Percentiles rank a stretch among this genome's conserved stretches.
These are phyloP conservation scores for Pugionium cornutum DNA, from an alignment of 345 rosid genomes.

Conservation along the genomic window DNA sequence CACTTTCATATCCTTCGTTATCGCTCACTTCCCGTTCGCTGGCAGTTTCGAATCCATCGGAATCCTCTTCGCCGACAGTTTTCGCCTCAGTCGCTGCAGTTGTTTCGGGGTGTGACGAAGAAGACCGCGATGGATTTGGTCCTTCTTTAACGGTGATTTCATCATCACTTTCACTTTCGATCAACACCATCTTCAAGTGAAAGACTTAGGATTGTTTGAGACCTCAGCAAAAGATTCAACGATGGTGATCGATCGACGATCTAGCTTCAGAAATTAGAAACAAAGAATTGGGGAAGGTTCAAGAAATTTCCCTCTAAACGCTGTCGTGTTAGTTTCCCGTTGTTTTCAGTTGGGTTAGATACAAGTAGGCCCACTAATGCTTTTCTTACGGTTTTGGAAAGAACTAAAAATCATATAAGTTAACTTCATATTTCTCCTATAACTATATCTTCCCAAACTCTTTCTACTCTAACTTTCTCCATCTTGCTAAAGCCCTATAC, in stretches of 20 bases:
- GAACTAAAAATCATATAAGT: no score
- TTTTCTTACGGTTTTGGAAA: no score
- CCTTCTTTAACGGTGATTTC: slow-evolving; percentile 15
- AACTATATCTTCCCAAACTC: no score
- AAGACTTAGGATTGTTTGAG: background rate
- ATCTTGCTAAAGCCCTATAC: no score
- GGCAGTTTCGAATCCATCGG: slow-evolving; percentile 91
- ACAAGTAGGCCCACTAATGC: no score
- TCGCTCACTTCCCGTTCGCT: slow-evolving; percentile 67
- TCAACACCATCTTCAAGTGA: slow-evolving; percentile 48
- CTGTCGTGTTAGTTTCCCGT: background rate
- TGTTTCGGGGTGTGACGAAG: slow-evolving; percentile 10
- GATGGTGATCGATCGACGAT: slow-evolving; percentile 15
- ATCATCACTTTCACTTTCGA: slow-evolving; percentile 37
- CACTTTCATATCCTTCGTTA: slow-evolving; percentile 36
- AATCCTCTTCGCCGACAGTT: slow-evolving; percentile 44
- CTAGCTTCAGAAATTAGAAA: slow-evolving; percentile 15
- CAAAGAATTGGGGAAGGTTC: background rate
- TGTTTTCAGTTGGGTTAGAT: slow-evolving; percentile 7
- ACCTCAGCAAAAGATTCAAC: slow-evolving; percentile 12
- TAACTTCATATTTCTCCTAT: no score
- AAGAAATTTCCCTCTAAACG: background rate
- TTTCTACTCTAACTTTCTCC: no score
- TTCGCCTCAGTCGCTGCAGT: slow-evolving; percentile 32
- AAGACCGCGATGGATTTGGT: background rate